Evolutionary conservation across 176 grass and related monocot species (phyloP), one percentile per base, ranked within the genome.

Genomic region (Oryza glaberrima): DNA sequence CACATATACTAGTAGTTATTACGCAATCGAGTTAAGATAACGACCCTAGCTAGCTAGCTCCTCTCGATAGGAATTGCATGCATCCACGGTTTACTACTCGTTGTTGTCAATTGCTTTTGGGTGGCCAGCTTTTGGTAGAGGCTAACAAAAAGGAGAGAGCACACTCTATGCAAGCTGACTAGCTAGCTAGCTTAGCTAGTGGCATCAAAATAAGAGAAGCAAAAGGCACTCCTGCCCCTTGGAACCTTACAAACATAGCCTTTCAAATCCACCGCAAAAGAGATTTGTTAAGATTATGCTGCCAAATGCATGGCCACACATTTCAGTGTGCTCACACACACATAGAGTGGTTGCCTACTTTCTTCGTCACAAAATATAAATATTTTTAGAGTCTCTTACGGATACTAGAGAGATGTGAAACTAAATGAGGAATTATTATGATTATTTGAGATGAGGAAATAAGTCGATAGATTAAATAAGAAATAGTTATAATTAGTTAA

Each of bases 171-270:
- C 88, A 78, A 52, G 73, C 60, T 47, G 83, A 90, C 65, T 86
- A 77, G 54, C 40, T 40, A 40, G 38, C 38, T 41, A 41, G 36
- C 36, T 38, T 38, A 38, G 40, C 40, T 82, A 82, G 83, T 90
- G 77, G 78, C 78, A 80, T 90, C 78, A 86, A 86, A 90, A 54
- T 90, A 90, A 78, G 88, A 82, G 88, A 82, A 67, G 83, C 73
- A 60, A 86, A 90, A 78, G 83, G 78, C 54, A n/a, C 83, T 73
- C 67, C 73, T 82, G 83, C 78, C 88, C 88, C 58, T 86, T 82
- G 78, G 73, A 86, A 82, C 88, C 84, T 86, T 86, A 90, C 88
- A 86, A 90, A 86, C 83, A 78, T 82, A 86, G 79, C 73, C 79
- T 90, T 90, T 90, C 83, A 90, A 90, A 86, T 90, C 88, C 78